Conservation (phyloP, 2,329 filamentous ascomycete species). For the Penicillium sclerotigenum region DNA sequence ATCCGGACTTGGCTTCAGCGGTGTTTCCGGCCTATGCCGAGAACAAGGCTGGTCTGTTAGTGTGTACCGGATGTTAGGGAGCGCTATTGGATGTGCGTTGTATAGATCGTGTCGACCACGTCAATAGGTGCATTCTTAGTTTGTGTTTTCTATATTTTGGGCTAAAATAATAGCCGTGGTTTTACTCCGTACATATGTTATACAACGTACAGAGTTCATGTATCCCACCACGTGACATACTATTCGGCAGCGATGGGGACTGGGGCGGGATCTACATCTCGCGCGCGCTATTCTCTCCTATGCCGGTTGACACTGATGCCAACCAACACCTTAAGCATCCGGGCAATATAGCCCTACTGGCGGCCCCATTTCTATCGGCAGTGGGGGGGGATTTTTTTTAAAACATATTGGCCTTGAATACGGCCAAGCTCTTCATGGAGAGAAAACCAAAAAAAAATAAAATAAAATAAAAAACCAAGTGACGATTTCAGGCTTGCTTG, state of each 20-base stretch:
- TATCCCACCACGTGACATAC: slow-evolving; percentile 6
- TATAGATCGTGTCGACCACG: neutral
- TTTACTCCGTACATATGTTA: neutral
- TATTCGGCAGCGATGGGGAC: slow-evolving; percentile 13
- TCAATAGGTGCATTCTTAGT: neutral
- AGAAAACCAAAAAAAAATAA: no score
- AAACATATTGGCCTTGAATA: no score
- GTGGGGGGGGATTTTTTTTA: no score
- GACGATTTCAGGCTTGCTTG: neutral
- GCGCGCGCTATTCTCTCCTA: slow-evolving; percentile 7
- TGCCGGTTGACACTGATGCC: neutral
- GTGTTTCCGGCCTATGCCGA: slow-evolving; percentile 26
- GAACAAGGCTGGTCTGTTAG: neutral
- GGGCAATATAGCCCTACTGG: neutral
- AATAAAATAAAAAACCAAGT: no score
- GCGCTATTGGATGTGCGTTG: neutral
- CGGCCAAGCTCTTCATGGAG: neutral
- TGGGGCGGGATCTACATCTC: slow-evolving; percentile 9
- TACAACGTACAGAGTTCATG: neutral
- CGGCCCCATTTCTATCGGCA: slow-evolving; percentile 2
- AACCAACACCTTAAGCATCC: neutral
- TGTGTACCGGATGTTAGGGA: neutral
- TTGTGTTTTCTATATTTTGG: neutral
- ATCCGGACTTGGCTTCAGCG: slow-evolving; percentile 24
- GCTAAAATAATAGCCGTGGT: neutral